phyloP scores from a whole-genome alignment of 2,329 filamentous ascomycete species.

The Dissoconium aciculare region DNA sequence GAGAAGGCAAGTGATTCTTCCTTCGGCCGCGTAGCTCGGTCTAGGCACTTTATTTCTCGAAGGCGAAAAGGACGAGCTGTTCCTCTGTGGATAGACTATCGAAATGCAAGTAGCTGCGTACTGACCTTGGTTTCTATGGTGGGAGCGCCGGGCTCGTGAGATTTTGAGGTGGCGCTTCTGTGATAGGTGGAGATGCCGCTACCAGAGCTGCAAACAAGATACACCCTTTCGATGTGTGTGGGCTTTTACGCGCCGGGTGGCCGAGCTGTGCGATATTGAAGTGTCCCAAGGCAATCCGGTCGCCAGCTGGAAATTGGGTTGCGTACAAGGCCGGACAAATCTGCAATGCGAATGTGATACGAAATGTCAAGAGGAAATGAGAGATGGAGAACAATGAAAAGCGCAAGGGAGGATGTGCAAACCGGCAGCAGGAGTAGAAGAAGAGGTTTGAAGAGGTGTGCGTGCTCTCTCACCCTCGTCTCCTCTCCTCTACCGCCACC shows the following conservation, averaged over 20 bases:
- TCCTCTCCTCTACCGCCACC: not conserved
- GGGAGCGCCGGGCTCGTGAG: conserved; percentile 3
- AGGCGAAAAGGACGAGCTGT: conserved; percentile 1
- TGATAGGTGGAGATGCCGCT: conserved; percentile 10
- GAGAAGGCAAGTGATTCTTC: conserved; percentile 7
- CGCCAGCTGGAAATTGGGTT: not conserved
- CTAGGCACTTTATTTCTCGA: conserved; percentile 1
- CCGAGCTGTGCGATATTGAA: not conserved
- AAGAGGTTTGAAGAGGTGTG: no score
- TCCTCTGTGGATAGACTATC: conserved; percentile 3
- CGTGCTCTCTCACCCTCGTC: not conserved
- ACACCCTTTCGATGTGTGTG: not conserved
- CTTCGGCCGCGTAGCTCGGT: conserved; percentile 7
- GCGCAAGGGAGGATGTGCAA: not conserved
- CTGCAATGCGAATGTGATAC: no score
- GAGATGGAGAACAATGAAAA: not conserved
- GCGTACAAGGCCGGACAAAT: not conserved
- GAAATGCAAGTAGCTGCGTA: conserved; percentile 5
- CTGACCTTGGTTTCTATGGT: conserved; percentile 10
- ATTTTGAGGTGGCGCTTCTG: conserved; percentile 5
- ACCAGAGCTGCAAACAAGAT: conserved; percentile 1
- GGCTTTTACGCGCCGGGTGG: not conserved
- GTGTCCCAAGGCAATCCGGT: not conserved
- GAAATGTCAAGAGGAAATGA: not conserved
- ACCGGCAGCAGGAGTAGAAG: not conserved